phyloP scores from a whole-genome alignment of 2,329 filamentous ascomycete genomes.

The Arthrobotrys megalospora region DNA sequence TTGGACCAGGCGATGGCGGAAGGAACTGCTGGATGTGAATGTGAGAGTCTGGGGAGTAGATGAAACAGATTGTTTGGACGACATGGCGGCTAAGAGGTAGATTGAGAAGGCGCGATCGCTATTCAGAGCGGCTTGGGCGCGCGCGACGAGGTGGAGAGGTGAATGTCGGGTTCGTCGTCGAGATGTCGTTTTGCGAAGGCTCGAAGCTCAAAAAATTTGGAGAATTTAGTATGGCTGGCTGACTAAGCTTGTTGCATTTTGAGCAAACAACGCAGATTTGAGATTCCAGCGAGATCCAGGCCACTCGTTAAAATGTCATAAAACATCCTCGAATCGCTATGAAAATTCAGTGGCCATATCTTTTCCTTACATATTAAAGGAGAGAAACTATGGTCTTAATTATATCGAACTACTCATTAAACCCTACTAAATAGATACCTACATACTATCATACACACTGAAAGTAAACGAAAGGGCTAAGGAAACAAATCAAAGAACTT shows the following conservation, averaged over 20 bases:
- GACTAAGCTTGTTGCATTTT: constrained; percentile 49
- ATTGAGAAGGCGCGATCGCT: constrained; percentile 19
- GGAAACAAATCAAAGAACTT: neutral
- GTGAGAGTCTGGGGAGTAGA: constrained; percentile 74
- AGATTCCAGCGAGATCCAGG: too few relatives aligned
- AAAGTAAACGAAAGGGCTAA: neutral
- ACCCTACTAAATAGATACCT: neutral
- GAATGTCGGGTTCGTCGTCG: constrained; percentile 2
- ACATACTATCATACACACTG: constrained; percentile 13
- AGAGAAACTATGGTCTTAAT: too few relatives aligned
- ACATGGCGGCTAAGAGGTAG: constrained; percentile 1
- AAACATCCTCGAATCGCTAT: too few relatives aligned
- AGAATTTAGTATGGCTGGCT: constrained; percentile 20
- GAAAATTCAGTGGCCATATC: too few relatives aligned
- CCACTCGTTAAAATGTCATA: too few relatives aligned
- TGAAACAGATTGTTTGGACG: constrained; percentile 41
- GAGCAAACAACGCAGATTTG: neutral
- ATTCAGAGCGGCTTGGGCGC: neutral
- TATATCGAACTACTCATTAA: constrained; percentile 1
- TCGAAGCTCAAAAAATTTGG: constrained; percentile 45
- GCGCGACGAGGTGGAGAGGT: neutral
- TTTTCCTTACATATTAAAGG: too few relatives aligned
- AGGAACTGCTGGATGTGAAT: constrained; percentile 86
- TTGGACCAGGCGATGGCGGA: constrained; percentile 87
- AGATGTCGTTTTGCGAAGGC: neutral